Conservation (phyloP, 106 monocot genomes). For the Posidonia australis region DNA sequence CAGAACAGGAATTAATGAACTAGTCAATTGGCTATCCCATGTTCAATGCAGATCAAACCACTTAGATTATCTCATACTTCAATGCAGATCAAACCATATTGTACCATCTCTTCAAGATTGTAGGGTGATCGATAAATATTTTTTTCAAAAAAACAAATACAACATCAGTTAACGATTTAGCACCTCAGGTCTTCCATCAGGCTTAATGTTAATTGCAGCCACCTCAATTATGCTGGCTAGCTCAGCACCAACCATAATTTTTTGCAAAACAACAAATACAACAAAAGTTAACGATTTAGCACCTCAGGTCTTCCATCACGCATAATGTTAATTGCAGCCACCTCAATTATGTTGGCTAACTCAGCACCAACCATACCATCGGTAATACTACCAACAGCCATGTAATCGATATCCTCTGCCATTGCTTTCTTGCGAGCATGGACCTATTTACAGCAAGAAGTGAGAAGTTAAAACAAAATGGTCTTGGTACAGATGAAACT, state of each 20-base stretch:
- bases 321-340: slow-evolving; percentile 90
- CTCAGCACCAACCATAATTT: slow-evolving; percentile 73
- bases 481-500: too few species aligned
- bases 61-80: too few species aligned
- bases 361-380: slow-evolving; percentile 96
- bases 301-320: slow-evolving; percentile 78
- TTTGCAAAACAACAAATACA: not conserved
- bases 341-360: slow-evolving; percentile 73
- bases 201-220: slow-evolving; percentile 87
- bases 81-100: too few species aligned
- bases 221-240: slow-evolving; percentile 77
- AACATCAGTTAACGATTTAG: not conserved
- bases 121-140: too few species aligned
- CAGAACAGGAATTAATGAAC: too few species aligned
- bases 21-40: too few species aligned
- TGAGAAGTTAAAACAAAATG: not conserved
- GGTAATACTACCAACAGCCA: slow-evolving; percentile 85
- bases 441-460: slow-evolving; percentile 34
- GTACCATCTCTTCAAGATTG: too few species aligned
- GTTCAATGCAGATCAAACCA: too few species aligned
- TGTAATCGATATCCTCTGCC: slow-evolving; percentile 75
- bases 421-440: slow-evolving; percentile 87
- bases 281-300: not conserved
- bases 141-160: not conserved
- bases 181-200: slow-evolving; percentile 76